Evolutionary conservation across 306 rosid genomes (phyloP).

Genomic region (Cicer cuneatum): DNA sequence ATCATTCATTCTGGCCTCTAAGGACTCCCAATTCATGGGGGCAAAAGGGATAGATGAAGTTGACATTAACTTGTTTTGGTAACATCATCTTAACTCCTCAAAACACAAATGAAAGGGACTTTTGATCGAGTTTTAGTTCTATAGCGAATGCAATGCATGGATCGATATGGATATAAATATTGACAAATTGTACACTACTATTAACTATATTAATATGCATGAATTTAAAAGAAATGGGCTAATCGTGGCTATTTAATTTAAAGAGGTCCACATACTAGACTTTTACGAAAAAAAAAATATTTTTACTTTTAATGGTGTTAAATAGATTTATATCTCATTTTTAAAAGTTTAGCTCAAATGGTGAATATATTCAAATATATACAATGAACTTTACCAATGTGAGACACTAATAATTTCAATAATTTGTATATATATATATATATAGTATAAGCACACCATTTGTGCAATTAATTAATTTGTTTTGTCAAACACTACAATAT

Average conservation of each 20-base stretch:
- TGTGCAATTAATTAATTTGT: too few species aligned
- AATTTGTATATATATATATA: too few species aligned
- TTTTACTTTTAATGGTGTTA: neutral
- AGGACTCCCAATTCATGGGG: slow-evolving; percentile 33
- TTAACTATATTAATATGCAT: neutral
- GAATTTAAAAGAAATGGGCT: neutral
- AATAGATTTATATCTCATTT: too few species aligned
- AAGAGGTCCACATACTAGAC: neutral
- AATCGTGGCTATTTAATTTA: neutral
- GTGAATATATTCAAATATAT: too few species aligned
- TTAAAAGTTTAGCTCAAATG: too few species aligned
- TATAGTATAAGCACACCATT: too few species aligned
- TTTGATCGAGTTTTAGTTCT: neutral
- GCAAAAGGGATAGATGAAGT: slow-evolving; percentile 15
- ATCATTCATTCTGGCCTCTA: slow-evolving; percentile 35
- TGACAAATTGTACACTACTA: neutral
- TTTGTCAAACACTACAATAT: too few species aligned
- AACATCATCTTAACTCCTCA: neutral
- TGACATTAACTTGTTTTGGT: slow-evolving; percentile 36
- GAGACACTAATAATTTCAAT: too few species aligned
- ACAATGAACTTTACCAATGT: too few species aligned
- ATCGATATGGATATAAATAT: neutral
- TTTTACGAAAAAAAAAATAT: neutral
- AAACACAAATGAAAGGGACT: slow-evolving; percentile 9
- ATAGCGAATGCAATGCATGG: neutral